Evolutionary conservation across 768 basidiomycete genomes (phyloP), one percentile per base, ranked within the genome.

Genomic region (Amanita inopinata): DNA sequence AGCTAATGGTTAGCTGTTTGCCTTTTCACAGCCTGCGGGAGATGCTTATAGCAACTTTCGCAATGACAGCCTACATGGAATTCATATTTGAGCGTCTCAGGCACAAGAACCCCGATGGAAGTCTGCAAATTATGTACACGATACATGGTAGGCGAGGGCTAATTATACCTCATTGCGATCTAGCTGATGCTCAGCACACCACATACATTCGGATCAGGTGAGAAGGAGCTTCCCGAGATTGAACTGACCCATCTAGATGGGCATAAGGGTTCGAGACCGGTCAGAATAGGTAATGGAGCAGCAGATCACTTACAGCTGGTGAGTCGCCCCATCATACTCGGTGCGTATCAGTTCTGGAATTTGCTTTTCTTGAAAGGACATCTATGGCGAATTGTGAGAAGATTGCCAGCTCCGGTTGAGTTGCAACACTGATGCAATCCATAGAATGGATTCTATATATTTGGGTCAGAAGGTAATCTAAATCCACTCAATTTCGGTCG

Each of bases 61-160:
- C 19, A 37, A n/a, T 14, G 15, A 49, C 53, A 83, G 89, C 81
- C 2, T 96, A 84, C 57, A 82, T 92, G 74, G 87, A 90, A 46
- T 94, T 93, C 60, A 92, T 94, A 35, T 82, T 88, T 48, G 78
- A 83, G 43, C 76, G 90, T 38, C 58, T 96, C 53, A 71, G 82
- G 51, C 62, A 90, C 55, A 83, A 81, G 66, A 92, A 93, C 56
- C 73, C 80, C 1, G 91, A 97, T 55, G 93, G 92, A 1, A 88
- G 87, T 32, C 61, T 98, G 17, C 91, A 97, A 58, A 98, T 94
- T 53, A 91, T 97, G 92, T 93, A 93, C 56, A 94, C 89, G 22
- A 97, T 96, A 43, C 90, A 94, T 44, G 91, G 91, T 73, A 53
- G 48, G 33, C 18, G 3, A 9, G n/a, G 5, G 4, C n/a, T 10